phyloP scores from a whole-genome alignment of 2,329 filamentous ascomycete species.

The Apiospora arundinis region DNA sequence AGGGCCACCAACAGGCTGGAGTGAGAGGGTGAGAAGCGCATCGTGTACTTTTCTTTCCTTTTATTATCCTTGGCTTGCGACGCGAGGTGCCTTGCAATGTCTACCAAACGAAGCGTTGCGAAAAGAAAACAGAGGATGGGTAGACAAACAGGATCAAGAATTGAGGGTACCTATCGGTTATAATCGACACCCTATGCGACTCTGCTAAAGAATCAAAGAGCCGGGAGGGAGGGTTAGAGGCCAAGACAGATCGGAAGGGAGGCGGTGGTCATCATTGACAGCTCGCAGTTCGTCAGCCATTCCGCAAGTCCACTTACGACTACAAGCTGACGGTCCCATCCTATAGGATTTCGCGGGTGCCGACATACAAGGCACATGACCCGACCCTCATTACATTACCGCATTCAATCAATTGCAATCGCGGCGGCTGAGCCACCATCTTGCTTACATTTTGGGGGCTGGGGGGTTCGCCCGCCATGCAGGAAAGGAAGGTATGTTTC shows the following conservation, averaged over 20 bases:
- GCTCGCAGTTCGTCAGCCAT: background rate
- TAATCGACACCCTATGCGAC: background rate
- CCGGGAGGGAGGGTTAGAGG: background rate
- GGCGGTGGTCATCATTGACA: background rate
- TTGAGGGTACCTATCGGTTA: background rate
- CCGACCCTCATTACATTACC: background rate
- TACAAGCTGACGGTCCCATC: background rate
- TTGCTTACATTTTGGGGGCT: background rate
- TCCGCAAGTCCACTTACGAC: background rate
- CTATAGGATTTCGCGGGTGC: background rate
- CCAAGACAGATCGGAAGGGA: background rate
- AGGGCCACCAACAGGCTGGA: background rate
- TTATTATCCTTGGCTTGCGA: background rate
- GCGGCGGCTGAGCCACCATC: background rate
- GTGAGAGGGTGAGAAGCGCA: conserved; percentile 3
- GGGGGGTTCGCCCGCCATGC: too few relatives aligned
- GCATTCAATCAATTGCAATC: background rate
- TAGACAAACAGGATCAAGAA: background rate
- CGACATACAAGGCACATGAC: conserved; percentile 5
- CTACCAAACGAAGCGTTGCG: background rate
- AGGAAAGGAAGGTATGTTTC: too few relatives aligned
- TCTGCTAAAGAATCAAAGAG: background rate
- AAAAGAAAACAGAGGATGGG: background rate
- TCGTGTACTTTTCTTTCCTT: background rate
- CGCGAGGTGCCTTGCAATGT: background rate